A percentile compares a stretch with the other conserved stretches of the same genome.
These are phyloP conservation scores for Asterochloris sp. DNA, from an alignment of 139 green algal species.

Conservation along the genomic window DNA sequence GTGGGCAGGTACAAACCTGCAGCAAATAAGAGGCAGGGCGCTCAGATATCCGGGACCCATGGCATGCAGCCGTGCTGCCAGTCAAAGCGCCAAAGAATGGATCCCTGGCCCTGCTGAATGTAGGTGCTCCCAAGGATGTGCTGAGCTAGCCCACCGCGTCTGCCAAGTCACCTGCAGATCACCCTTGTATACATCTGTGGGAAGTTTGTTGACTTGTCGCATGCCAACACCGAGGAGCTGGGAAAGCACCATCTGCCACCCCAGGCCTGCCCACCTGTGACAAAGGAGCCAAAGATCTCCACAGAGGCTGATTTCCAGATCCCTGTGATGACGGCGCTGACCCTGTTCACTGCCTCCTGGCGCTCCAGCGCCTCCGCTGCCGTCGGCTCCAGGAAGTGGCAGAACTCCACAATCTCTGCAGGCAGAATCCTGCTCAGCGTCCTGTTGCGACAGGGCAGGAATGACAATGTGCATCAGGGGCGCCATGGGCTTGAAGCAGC, in stretches of 20 bases:
- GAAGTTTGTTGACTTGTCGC: no score
- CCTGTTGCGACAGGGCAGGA: no score
- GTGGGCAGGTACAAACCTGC: conserved; percentile 91
- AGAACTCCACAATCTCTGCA: conserved; percentile 78
- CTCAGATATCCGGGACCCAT: neutral
- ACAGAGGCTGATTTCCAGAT: conserved; percentile 67
- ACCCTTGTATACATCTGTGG: no score
- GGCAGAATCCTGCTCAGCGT: neutral
- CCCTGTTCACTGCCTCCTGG: conserved; percentile 42
- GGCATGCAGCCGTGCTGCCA: neutral
- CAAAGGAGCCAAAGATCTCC: conserved; percentile 78
- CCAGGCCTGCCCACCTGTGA: conserved; percentile 41
- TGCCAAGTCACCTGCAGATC: no score
- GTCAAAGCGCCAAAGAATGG: no score
- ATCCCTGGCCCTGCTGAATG: no score
- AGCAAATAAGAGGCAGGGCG: neutral
- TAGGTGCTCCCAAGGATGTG: no score
- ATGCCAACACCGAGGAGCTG: no score
- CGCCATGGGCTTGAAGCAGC: neutral
- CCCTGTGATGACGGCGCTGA: conserved; percentile 48
- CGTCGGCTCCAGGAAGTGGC: conserved; percentile 64
- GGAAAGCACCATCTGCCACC: neutral
- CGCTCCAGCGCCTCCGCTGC: conserved; percentile 46
- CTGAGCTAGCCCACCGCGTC: no score
- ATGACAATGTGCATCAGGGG: neutral